phyloP scores from a whole-genome alignment of 164 flowering plant species.

The Kingdonia uniflora region DNA sequence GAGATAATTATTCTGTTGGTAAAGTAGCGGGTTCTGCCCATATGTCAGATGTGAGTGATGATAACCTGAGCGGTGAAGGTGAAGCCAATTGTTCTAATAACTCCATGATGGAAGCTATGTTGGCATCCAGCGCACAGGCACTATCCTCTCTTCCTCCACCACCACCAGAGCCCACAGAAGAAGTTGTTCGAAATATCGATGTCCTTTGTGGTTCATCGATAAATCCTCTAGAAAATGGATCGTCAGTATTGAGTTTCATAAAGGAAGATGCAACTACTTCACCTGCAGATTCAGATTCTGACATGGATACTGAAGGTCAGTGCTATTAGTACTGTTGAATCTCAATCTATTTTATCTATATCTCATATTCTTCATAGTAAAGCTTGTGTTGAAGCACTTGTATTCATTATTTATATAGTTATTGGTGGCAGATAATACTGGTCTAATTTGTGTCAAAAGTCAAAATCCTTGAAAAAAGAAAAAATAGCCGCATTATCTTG shows the following conservation, averaged over 20 bases:
- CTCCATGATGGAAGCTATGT: slow-evolving; percentile 9
- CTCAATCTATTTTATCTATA: neutral
- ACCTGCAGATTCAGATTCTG: slow-evolving; percentile 66
- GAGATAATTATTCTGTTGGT: no score
- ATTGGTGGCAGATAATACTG: no score
- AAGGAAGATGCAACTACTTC: slow-evolving; percentile 23
- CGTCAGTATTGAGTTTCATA: slow-evolving; percentile 11
- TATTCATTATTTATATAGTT: no score
- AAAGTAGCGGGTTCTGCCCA: neutral
- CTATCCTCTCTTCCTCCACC: slow-evolving; percentile 28
- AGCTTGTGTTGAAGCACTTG: no score
- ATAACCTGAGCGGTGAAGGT: neutral
- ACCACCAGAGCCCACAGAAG: slow-evolving; percentile 27
- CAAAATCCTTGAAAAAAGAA: no score
- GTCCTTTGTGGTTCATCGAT: slow-evolving; percentile 20
- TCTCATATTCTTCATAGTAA: no score
- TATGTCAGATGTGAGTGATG: no score
- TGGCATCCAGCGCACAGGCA: slow-evolving; percentile 7
- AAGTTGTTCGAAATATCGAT: slow-evolving; percentile 30
- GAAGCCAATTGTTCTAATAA: no score
- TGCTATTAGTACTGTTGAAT: slow-evolving; percentile 1
- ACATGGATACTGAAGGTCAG: slow-evolving; percentile 95
- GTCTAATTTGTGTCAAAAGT: no score
- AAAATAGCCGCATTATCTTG: no score
- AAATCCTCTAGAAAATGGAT: slow-evolving; percentile 12